Percentiles rank a stretch among this genome's conserved stretches.
phyloP scores from a whole-genome alignment of 768 basidiomycete genomes.

The Tricholoma sp. region DNA sequence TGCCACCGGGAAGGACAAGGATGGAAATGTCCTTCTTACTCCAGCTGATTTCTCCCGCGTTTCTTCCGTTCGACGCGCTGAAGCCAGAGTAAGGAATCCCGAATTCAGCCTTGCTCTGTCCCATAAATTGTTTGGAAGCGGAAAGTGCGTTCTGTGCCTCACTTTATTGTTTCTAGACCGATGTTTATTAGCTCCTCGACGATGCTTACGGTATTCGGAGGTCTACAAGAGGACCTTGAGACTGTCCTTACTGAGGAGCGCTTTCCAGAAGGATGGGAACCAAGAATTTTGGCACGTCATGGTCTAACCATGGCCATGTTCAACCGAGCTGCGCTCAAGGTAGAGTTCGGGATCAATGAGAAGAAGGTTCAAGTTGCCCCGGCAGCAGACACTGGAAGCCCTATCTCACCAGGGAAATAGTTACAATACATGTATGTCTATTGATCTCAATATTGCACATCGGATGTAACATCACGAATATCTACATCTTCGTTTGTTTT shows the following conservation, averaged over 20 bases:
- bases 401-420: neutral
- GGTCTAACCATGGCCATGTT: conserved; percentile 43
- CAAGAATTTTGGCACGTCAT: conserved; percentile 43
- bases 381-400: neutral
- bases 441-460: too few species aligned
- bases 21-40: conserved; percentile 47
- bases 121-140: conserved; percentile 61
- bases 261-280: conserved; percentile 68
- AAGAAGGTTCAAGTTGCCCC: neutral
- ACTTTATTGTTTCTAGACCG: neutral
- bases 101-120: conserved; percentile 44
- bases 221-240: conserved; percentile 49
- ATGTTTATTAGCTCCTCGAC: conserved; percentile 47
- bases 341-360: neutral
- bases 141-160: conserved; percentile 40
- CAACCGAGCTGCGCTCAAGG: neutral
- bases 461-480: too few species aligned
- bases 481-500: too few species aligned
- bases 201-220: conserved; percentile 62
- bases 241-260: conserved; percentile 63
- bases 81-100: conserved; percentile 47
- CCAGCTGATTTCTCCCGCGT: conserved; percentile 52
- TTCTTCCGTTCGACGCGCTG: conserved; percentile 55
- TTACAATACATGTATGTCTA: neutral
- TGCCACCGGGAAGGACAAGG: conserved; percentile 53